A percentile compares a stretch with the other conserved stretches of the same genome.
Conservation (phyloP, 208 protist species). For the Trichomonas gallinae region DNA sequence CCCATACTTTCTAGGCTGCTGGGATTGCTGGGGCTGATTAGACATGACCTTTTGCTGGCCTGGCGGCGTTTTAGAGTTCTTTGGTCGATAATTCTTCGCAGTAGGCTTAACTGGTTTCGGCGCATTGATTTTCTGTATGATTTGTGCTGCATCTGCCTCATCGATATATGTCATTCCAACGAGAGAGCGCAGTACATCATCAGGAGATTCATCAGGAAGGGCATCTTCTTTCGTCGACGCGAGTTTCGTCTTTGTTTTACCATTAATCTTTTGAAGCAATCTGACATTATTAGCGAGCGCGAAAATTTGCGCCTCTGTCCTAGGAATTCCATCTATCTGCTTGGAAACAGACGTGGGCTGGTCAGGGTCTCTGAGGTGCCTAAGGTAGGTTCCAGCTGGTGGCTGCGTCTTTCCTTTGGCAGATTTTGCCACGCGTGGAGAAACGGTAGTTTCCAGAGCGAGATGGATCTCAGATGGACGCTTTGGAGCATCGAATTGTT, state of each 20-base stretch:
- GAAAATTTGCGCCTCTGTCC: not conserved
- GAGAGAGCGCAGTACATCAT: not conserved
- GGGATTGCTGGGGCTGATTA: too few species aligned
- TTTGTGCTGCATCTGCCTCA: not conserved
- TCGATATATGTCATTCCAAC: not conserved
- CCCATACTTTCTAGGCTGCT: too few species aligned
- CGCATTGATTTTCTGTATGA: not conserved
- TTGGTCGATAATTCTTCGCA: not conserved
- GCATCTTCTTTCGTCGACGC: not conserved
- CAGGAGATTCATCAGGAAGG: not conserved
- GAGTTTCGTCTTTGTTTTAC: slow-evolving; percentile 2
- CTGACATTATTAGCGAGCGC: not conserved
- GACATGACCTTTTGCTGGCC: too few species aligned
- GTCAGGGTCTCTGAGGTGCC: not conserved
- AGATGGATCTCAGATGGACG: not conserved
- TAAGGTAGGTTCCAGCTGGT: not conserved
- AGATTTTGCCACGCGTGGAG: not conserved
- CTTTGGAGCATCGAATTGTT: not conserved
- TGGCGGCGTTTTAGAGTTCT: not conserved
- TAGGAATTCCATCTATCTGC: not conserved
- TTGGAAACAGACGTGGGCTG: not conserved
- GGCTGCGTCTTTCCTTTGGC: not conserved
- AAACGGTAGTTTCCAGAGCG: not conserved
- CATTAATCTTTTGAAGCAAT: not conserved
- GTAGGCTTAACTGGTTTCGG: not conserved